Percentiles rank a stretch among this genome's conserved stretches.
These are phyloP conservation scores for Sporothrix brunneoviolacea DNA, from an alignment of 2,329 filamentous ascomycete genomes.

Conservation along the genomic window DNA sequence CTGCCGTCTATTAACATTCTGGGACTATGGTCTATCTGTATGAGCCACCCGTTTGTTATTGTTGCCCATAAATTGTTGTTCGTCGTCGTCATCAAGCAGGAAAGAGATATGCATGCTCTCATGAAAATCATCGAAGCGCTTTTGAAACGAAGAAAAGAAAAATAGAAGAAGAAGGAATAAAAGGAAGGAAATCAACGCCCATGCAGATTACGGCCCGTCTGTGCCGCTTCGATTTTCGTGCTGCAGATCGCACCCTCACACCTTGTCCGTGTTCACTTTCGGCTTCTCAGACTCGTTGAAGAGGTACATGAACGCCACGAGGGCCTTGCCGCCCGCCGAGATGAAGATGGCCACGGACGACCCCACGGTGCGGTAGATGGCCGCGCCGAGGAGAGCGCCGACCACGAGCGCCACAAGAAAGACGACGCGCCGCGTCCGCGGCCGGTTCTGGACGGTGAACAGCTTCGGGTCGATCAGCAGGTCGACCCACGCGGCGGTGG, in stretches of 20 bases:
- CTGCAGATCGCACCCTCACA: too few relatives aligned
- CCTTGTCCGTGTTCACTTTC: constrained; percentile 9
- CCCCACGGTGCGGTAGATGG: constrained; percentile 37
- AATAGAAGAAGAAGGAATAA: background rate
- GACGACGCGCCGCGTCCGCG: constrained; percentile 41
- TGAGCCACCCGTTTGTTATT: too few relatives aligned
- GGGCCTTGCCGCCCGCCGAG: constrained; percentile 38
- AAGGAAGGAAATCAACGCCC: background rate
- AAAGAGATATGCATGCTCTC: background rate
- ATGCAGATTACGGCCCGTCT: too few relatives aligned
- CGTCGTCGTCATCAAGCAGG: background rate
- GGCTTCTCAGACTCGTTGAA: constrained; percentile 33
- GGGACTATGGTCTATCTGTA: too few relatives aligned
- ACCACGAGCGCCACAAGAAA: constrained; percentile 43
- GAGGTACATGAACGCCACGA: constrained; percentile 39
- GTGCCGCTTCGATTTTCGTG: too few relatives aligned
- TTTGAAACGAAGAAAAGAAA: background rate
- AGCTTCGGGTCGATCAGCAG: constrained; percentile 49
- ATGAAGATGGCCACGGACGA: constrained; percentile 38
- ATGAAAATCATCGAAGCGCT: background rate
- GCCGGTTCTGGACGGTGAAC: constrained; percentile 39
- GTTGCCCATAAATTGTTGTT: background rate
- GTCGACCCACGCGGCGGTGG: constrained; percentile 57
- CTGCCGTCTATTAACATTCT: too few relatives aligned
- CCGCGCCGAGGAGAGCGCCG: constrained; percentile 46